phyloP scores from a whole-genome alignment of 2,329 filamentous ascomycete genomes.

The Pestalotiopsis sp. region DNA sequence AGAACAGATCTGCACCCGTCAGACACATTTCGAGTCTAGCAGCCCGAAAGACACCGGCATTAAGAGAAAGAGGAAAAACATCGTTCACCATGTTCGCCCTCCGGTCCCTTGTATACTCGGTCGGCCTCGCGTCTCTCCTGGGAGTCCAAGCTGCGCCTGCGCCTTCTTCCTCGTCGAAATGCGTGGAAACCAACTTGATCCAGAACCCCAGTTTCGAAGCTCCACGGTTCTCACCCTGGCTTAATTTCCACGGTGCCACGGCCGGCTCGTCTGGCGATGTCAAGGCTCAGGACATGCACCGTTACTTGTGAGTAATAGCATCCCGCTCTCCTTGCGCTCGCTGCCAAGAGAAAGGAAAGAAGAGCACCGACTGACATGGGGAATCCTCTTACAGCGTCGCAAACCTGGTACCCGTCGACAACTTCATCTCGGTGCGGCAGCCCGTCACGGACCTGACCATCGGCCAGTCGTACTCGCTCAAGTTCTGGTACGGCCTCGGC shows the following conservation, averaged over 20 bases:
- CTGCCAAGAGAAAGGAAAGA: not conserved
- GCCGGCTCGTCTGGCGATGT: not conserved
- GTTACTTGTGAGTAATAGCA: not conserved
- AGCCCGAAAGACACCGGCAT: not conserved
- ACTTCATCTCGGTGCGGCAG: not conserved
- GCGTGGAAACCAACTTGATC: slow-evolving; percentile 1
- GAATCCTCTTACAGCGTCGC: not conserved
- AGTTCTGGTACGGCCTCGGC: not conserved
- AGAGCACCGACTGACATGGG: not conserved
- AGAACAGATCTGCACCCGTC: too few species aligned
- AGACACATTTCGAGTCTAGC: too few species aligned
- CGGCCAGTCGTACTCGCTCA: not conserved
- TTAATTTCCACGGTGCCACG: not conserved
- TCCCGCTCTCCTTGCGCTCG: not conserved
- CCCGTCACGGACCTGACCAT: not conserved
- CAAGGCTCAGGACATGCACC: not conserved
- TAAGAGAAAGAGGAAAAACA: not conserved
- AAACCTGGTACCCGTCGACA: not conserved
- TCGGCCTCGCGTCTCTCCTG: not conserved
- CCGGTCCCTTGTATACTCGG: not conserved
- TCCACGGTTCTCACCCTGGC: not conserved
- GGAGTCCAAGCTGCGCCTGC: not conserved
- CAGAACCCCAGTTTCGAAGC: not conserved
- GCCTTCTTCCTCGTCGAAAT: not conserved
- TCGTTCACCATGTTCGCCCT: not conserved